Percentiles rank a stretch among this genome's conserved stretches.
phyloP scores from a whole-genome alignment of 2,329 filamentous ascomycete genomes.

The Gyromitra esculenta region DNA sequence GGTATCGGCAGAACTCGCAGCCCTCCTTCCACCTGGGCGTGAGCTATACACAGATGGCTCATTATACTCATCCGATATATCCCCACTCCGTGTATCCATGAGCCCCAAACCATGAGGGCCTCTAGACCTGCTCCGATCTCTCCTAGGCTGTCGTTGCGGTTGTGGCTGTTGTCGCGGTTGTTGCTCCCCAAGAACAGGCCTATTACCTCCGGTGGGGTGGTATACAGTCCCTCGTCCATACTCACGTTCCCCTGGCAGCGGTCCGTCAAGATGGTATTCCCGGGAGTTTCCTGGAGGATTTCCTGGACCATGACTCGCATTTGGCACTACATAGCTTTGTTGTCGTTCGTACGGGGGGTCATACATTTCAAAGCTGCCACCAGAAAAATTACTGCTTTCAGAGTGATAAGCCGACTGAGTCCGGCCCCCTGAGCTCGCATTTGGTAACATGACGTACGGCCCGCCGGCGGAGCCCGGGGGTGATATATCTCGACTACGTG shows the following conservation, averaged over 20 bases:
- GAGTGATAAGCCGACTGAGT: conserved; percentile 47
- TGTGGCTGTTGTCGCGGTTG: conserved; percentile 2
- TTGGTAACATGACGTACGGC: conserved; percentile 47
- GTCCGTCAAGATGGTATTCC: conserved; percentile 50
- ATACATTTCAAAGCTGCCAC: conserved; percentile 42
- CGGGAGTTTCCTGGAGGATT: conserved; percentile 23
- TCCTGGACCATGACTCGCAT: conserved; percentile 25
- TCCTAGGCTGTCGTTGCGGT: conserved; percentile 21
- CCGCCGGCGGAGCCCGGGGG: conserved; percentile 40
- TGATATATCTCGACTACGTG: conserved; percentile 46
- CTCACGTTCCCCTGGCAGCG: conserved; percentile 46
- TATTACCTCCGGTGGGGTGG: conserved; percentile 32
- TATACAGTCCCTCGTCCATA: conserved; percentile 46
- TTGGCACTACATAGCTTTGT: conserved; percentile 46
- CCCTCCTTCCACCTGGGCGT: conserved; percentile 33
- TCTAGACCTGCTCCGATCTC: conserved; percentile 45
- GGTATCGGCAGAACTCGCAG: conserved; percentile 14
- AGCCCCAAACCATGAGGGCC: conserved; percentile 47
- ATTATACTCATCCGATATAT: conserved; percentile 38
- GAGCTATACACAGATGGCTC: conserved; percentile 31
- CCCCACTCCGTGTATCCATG: conserved; percentile 24
- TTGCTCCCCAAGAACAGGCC: conserved; percentile 42
- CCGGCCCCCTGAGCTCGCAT: conserved; percentile 27
- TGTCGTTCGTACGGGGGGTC: conserved; percentile 24
- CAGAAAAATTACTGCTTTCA: conserved; percentile 51